These are phyloP conservation scores for Kitagawia praeruptora DNA, from an alignment of 129 eudicot species.

Conservation along the genomic window DNA sequence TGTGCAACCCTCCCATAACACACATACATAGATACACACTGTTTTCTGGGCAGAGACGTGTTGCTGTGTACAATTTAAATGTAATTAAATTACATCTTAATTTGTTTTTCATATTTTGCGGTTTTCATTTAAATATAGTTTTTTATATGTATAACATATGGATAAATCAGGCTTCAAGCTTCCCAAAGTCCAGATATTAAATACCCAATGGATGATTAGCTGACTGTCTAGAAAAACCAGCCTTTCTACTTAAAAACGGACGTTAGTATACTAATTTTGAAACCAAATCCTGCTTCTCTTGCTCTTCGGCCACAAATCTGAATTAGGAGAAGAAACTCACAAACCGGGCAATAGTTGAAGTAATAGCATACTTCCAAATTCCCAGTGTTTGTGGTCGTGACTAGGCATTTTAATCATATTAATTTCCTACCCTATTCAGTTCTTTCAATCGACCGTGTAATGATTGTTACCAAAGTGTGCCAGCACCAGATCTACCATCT, in stretches of 20 bases:
- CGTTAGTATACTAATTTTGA: neutral
- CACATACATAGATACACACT: neutral
- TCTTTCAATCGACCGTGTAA: neutral
- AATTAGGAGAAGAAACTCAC: neutral
- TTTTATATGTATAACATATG: neutral
- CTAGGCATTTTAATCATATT: neutral
- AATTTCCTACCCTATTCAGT: neutral
- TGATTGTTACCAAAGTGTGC: neutral
- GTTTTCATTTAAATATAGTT: neutral
- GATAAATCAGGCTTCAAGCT: neutral
- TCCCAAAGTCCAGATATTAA: neutral
- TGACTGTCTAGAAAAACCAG: neutral
- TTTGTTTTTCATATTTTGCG: neutral
- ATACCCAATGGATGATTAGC: neutral
- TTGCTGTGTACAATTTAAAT: neutral
- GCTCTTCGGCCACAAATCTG: neutral
- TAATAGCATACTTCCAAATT: neutral
- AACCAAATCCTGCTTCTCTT: neutral
- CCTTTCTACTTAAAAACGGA: neutral
- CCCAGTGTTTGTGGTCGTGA: neutral
- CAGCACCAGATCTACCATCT: neutral
- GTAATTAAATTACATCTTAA: neutral
- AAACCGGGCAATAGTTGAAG: neutral
- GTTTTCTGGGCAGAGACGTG: neutral
- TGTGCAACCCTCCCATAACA: neutral